phyloP scores from a whole-genome alignment of 1,139 yeast genomes.

The Nakaseomyces uthaithaninus region DNA sequence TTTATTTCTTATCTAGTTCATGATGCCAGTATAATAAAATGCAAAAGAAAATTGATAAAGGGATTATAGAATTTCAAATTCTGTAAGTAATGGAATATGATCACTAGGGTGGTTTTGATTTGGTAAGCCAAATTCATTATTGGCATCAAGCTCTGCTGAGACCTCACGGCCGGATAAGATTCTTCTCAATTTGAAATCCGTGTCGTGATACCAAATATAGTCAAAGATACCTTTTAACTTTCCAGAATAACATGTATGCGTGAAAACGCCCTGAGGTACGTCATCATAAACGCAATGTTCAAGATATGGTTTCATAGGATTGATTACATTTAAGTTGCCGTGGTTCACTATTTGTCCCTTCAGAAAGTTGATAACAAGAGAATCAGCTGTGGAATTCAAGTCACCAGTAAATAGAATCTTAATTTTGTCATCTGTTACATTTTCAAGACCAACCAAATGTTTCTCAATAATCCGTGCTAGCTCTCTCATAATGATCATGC shows the following conservation, averaged over 20 bases:
- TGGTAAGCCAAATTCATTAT: constrained; percentile 75
- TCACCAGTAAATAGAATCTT: constrained; percentile 42
- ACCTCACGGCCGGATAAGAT: constrained; percentile 74
- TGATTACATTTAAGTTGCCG: constrained; percentile 31
- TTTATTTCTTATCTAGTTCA: too few species aligned
- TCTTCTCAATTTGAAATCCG: constrained; percentile 33
- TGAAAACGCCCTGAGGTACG: constrained; percentile 34
- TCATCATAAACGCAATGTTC: constrained; percentile 34
- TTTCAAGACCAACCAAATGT: constrained; percentile 26
- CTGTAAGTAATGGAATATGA: constrained; percentile 76
- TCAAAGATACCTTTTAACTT: constrained; percentile 46
- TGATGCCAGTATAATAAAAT: too few species aligned
- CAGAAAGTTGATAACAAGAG: constrained; percentile 42
- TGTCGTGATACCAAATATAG: constrained; percentile 48
- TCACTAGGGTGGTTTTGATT: constrained; percentile 87
- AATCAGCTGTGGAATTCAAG: constrained; percentile 44
- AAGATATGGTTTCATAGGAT: constrained; percentile 31
- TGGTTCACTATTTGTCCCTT: constrained; percentile 32
- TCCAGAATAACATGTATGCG: constrained; percentile 45
- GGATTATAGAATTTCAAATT: constrained; percentile 44
- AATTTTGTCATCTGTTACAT: constrained; percentile 24
- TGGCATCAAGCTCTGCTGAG: constrained; percentile 42
- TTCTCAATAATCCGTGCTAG: constrained; percentile 25
- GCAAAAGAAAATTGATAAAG: too few species aligned
- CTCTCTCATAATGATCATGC: constrained; percentile 39